These are phyloP conservation scores for Sporothrix brunneoviolacea DNA, from an alignment of 2,329 filamentous ascomycete genomes.

Conservation along the genomic window DNA sequence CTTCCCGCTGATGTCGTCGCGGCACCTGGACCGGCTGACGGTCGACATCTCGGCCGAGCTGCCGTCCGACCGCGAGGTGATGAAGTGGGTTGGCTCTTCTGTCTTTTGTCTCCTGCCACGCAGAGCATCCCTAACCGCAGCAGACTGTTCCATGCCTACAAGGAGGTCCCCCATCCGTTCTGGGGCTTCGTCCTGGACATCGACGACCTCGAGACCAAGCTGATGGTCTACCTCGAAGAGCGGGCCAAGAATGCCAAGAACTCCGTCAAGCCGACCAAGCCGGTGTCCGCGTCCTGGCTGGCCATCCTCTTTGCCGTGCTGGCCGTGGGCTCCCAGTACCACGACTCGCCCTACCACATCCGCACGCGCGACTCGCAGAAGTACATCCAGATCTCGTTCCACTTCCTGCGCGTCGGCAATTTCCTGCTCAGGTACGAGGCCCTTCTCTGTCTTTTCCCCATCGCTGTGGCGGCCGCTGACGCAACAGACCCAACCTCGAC, in stretches of 20 bases:
- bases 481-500: conserved; percentile 59
- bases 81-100: conserved; percentile 59
- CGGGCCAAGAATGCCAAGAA: conserved; percentile 49
- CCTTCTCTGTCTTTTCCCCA: too few relatives aligned
- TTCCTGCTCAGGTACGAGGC: conserved; percentile 56
- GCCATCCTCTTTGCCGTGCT: conserved; percentile 59
- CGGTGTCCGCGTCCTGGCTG: conserved; percentile 58
- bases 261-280: conserved; percentile 38
- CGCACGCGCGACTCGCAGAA: conserved; percentile 53
- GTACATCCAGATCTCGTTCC: conserved; percentile 58
- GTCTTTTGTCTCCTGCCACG: too few relatives aligned
- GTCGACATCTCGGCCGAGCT: conserved; percentile 55
- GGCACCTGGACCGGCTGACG: conserved; percentile 53
- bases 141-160: conserved; percentile 59
- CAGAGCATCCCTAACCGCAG: too few relatives aligned
- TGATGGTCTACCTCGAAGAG: conserved; percentile 61
- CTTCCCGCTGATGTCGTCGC: conserved; percentile 60
- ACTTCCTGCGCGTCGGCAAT: conserved; percentile 57
- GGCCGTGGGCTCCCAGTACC: conserved; percentile 60
- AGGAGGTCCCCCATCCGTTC: conserved; percentile 60
- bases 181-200: conserved; percentile 63
- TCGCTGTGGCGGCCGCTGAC: too few relatives aligned
- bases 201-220: conserved; percentile 56
- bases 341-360: conserved; percentile 57
- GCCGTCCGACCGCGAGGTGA: conserved; percentile 58